phyloP scores from a whole-genome alignment of 495 filamentous ascomycete genomes.

The Podospora didyma region DNA sequence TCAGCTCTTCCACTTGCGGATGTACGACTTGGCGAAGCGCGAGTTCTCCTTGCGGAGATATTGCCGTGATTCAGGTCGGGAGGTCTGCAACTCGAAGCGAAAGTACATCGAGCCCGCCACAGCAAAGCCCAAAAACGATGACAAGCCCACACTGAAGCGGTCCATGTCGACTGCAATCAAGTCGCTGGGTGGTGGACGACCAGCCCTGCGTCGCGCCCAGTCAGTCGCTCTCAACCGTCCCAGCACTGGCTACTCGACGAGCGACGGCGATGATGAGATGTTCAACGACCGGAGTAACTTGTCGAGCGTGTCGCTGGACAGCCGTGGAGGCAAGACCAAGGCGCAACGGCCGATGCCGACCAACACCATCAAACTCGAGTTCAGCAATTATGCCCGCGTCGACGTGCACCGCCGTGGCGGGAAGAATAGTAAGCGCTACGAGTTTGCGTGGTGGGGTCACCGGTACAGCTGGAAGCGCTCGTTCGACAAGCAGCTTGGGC shows the following conservation, averaged over 20 bases:
- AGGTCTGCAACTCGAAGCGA: slow-evolving; percentile 81
- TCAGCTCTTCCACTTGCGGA: slow-evolving; percentile 90
- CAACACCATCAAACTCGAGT: slow-evolving; percentile 84
- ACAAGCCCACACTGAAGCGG: slow-evolving; percentile 51
- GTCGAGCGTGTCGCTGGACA: slow-evolving; percentile 30
- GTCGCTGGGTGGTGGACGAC: slow-evolving; percentile 54
- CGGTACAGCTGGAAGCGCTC: slow-evolving; percentile 82
- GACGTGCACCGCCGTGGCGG: slow-evolving; percentile 71
- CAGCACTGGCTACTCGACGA: slow-evolving; percentile 37
- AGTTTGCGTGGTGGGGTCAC: slow-evolving; percentile 88
- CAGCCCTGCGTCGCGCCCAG: slow-evolving; percentile 48
- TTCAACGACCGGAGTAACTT: slow-evolving; percentile 29
- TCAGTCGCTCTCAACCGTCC: slow-evolving; percentile 36
- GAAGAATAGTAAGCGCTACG: slow-evolving; percentile 72
- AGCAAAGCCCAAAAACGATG: slow-evolving; percentile 16
- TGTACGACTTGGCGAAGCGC: slow-evolving; percentile 84
- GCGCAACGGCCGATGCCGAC: slow-evolving; percentile 47
- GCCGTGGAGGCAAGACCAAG: slow-evolving; percentile 20
- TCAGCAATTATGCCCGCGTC: slow-evolving; percentile 95
- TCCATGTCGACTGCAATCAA: slow-evolving; percentile 75
- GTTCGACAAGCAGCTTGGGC: slow-evolving; percentile 55
- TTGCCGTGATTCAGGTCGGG: slow-evolving; percentile 86
- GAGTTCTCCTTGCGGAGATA: slow-evolving; percentile 92
- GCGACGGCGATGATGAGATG: slow-evolving; percentile 48
- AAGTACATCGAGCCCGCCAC: slow-evolving; percentile 56